Evolutionary conservation across 2,329 filamentous ascomycete genomes (phyloP).

Genomic region (Coniochaeta sp.): DNA sequence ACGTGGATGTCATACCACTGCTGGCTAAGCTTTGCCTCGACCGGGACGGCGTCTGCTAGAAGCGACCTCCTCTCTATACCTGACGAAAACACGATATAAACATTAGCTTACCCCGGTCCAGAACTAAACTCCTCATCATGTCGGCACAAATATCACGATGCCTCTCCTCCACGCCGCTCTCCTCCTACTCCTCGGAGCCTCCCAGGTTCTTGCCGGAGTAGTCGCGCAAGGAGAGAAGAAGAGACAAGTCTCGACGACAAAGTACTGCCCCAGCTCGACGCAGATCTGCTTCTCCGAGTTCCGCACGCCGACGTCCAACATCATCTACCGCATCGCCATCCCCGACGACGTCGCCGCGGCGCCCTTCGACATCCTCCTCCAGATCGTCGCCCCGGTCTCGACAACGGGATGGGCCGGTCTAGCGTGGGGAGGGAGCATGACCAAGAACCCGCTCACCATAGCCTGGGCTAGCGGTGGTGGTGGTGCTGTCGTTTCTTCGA

Average conservation of each 20-base stretch:
- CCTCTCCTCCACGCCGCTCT: not conserved
- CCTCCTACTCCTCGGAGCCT: not conserved
- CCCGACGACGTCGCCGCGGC: slow-evolving; percentile 21
- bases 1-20: not conserved
- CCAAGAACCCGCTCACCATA: slow-evolving; percentile 28
- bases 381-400: slow-evolving; percentile 26
- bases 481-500: slow-evolving; percentile 25
- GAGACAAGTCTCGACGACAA: slow-evolving; percentile 3
- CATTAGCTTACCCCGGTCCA: not conserved
- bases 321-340: slow-evolving; percentile 20
- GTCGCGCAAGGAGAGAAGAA: not conserved
- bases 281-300: slow-evolving; percentile 20
- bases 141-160: not conserved
- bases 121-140: not conserved
- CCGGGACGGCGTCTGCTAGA: not conserved
- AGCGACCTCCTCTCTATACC: no score
- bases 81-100: not conserved
- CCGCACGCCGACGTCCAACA: slow-evolving; percentile 10
- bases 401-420: slow-evolving; percentile 29
- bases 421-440: slow-evolving; percentile 31
- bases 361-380: slow-evolving; percentile 28
- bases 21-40: not conserved
- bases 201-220: not conserved
- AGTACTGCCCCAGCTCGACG: slow-evolving; percentile 17
- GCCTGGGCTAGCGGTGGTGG: slow-evolving; percentile 27